phyloP scores from a whole-genome alignment of 805 yeast species.

The Pichia pseudocactophila region DNA sequence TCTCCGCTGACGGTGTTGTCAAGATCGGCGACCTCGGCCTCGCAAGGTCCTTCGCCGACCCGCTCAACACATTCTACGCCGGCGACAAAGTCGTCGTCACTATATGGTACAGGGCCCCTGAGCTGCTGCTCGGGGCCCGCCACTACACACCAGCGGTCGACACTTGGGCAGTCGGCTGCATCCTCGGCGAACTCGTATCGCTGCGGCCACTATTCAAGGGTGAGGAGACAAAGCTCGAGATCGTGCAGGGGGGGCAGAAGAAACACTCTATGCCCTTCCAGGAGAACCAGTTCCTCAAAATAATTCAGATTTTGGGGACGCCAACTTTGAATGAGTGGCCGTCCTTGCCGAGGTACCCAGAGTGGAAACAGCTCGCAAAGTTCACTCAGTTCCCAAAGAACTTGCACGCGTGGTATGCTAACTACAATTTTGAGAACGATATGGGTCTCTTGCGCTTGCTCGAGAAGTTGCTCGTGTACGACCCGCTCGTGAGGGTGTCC shows the following conservation, averaged over 20 bases:
- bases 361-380: conserved; percentile 54
- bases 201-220: conserved; percentile 93
- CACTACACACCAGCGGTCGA: conserved; percentile 92
- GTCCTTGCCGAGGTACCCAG: conserved; percentile 71
- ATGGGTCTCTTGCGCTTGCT: no score
- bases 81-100: conserved; percentile 97
- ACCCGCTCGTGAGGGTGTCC: conserved; percentile 71
- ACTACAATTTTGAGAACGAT: conserved; percentile 16
- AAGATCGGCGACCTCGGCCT: conserved; percentile 94
- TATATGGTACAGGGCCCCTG: conserved; percentile 96
- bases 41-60: conserved; percentile 80
- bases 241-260: conserved; percentile 37
- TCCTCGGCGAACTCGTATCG: conserved; percentile 82
- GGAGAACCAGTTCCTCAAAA: conserved; percentile 82
- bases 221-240: conserved; percentile 91
- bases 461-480: conserved; percentile 58
- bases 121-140: conserved; percentile 77
- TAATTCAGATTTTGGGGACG: conserved; percentile 87
- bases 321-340: conserved; percentile 81
- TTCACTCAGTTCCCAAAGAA: conserved; percentile 58
- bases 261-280: conserved; percentile 85
- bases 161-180: conserved; percentile 94
- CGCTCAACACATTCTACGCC: conserved; percentile 74
- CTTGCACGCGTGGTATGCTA: conserved; percentile 76
- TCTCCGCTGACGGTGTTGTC: conserved; percentile 77